Evolutionary conservation across 192 early-diverging fungal genomes (phyloP).

Genomic region (Cetraspora pellucida): DNA sequence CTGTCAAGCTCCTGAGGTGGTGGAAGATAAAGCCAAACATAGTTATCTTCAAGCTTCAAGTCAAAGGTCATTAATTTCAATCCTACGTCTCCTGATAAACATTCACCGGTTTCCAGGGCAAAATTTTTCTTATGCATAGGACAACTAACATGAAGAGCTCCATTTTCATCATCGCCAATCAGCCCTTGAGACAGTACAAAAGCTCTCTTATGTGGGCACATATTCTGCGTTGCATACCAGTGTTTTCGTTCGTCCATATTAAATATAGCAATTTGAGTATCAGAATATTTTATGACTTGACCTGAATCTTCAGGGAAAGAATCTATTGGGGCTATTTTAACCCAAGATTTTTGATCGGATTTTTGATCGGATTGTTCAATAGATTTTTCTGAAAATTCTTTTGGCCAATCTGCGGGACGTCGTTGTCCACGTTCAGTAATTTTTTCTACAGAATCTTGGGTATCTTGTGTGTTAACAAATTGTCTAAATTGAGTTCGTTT

Average conservation of each 20-base stretch:
- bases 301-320: constrained; percentile 56
- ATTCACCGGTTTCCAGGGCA: constrained; percentile 56
- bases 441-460: constrained; percentile 51
- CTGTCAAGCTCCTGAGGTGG: constrained; percentile 47
- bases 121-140: constrained; percentile 73
- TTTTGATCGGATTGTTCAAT: not conserved
- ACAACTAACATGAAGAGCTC: constrained; percentile 54
- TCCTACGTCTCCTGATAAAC: constrained; percentile 48
- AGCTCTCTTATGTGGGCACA: constrained; percentile 79
- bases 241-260: constrained; percentile 41
- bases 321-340: constrained; percentile 38
- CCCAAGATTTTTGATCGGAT: constrained; percentile 39
- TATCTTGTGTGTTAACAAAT: constrained; percentile 66
- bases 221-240: constrained; percentile 76
- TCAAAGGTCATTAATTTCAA: constrained; percentile 57
- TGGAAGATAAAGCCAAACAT: constrained; percentile 53
- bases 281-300: constrained; percentile 57
- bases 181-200: constrained; percentile 64
- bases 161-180: constrained; percentile 49
- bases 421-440: constrained; percentile 65
- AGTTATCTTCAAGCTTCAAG: constrained; percentile 52
- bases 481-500: constrained; percentile 59
- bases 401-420: constrained; percentile 67
- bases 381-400: constrained; percentile 27
- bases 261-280: constrained; percentile 70